phyloP scores from a whole-genome alignment of 2,329 filamentous ascomycete species.

The Aspergillus sp. region DNA sequence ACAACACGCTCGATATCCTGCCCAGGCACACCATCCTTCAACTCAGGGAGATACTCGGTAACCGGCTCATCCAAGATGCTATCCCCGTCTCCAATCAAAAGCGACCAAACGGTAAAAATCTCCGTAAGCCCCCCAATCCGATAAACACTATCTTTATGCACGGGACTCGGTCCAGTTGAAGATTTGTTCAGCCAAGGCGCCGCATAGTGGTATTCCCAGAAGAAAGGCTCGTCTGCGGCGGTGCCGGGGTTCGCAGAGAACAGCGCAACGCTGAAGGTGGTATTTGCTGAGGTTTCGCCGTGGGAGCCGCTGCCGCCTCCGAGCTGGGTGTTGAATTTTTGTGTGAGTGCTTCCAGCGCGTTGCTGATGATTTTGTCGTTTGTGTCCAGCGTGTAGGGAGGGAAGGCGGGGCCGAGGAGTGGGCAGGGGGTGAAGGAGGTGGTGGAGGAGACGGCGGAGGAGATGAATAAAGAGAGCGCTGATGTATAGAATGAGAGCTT shows the following conservation, averaged over 20 bases:
- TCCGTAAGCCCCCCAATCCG: conserved; percentile 39
- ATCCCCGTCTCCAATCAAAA: conserved; percentile 39
- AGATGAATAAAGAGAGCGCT: neutral
- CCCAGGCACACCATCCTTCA: conserved; percentile 13
- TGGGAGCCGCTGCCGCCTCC: conserved; percentile 10
- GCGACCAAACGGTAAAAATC: conserved; percentile 38
- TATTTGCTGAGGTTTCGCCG: conserved; percentile 18
- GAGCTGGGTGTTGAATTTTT: neutral
- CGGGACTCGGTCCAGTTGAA: neutral
- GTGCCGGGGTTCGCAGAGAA: conserved; percentile 21
- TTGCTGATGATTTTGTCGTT: conserved; percentile 3
- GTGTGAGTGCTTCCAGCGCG: conserved; percentile 5
- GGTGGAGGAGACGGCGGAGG: conserved; percentile 16
- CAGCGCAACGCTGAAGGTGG: conserved; percentile 23
- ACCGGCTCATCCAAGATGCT: conserved; percentile 40
- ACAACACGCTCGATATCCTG: conserved; percentile 2
- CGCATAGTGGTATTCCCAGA: conserved; percentile 24
- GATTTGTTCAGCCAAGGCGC: conserved; percentile 14
- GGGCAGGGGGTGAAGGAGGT: conserved; percentile 25
- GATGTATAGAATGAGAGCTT: neutral
- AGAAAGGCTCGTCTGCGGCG: conserved; percentile 16
- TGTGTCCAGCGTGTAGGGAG: conserved; percentile 16
- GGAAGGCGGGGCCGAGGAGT: conserved; percentile 21
- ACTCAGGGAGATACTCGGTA: conserved; percentile 41
- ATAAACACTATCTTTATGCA: conserved; percentile 23